Base-by-base conservation (phyloP, 768 basidiomycete species). In the Mycena haematopus region DNA sequence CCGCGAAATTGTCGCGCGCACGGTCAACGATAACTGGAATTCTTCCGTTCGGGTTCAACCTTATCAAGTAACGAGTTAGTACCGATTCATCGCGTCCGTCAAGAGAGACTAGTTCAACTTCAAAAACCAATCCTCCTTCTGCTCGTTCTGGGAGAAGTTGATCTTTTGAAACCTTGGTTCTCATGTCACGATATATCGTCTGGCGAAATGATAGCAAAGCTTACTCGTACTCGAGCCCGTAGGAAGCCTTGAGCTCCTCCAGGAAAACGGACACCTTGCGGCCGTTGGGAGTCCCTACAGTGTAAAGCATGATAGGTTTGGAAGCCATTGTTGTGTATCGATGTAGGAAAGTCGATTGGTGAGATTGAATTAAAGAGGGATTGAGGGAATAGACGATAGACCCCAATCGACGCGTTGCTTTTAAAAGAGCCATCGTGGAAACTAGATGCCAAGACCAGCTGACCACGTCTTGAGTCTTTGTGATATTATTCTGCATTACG, bases 261-360 rank as follows among this genome's bases (percentile, higher is more conserved):
- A 88, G 79, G 51, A 83, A 76, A 54, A 84, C 75, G 1, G 83
- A 80, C n/a, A 79, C 76, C 67, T 84, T 80, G 60, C 70, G 70
- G 15, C 84, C 86, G 72, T 89, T 89, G 2, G 87, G 86, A 1
- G 86, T 88, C 2, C 74, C 71, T 13, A 70, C 76, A 0, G 81
- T 82, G 69, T 83, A 82, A 11, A 84, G 76, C 63, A 72, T 59
- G 40, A 72, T 70, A 13, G 75, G 72, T 47, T 71, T 62, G 47
- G 51, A 14, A 15, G 68, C 56, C 53, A 63, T 66, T 27, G 59
- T 60, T 13, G 66, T 42, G 56, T 40, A 52, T 58, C 36, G 19
- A 45, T 65, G 65, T 31, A 53, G 54, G 42, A 58, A 53, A 45
- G 40, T 45, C 7, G 21, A 8, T 22, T 45, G 22, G 6, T 42